These are phyloP conservation scores for Setomelanomma holmii DNA, from an alignment of 2,329 filamentous ascomycete species.

Conservation along the genomic window DNA sequence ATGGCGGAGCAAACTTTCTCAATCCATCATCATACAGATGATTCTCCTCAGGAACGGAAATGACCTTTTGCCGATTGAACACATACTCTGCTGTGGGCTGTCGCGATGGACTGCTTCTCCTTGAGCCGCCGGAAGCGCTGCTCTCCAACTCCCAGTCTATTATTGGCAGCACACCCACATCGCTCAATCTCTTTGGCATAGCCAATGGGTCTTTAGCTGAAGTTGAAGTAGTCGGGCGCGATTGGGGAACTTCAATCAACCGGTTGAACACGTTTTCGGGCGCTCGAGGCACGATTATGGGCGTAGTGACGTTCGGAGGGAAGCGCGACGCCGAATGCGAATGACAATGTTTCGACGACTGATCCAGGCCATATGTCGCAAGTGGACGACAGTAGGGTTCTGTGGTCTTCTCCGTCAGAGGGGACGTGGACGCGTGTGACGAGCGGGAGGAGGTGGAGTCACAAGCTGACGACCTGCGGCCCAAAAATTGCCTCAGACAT, in stretches of 20 bases:
- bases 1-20: conserved; percentile 32
- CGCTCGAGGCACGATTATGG: conserved; percentile 12
- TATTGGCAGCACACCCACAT: conserved; percentile 28
- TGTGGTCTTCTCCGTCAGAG: neutral
- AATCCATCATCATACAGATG: conserved; percentile 27
- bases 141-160: conserved; percentile 35
- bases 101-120: conserved; percentile 16
- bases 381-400: conserved; percentile 34
- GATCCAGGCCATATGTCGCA: conserved; percentile 37
- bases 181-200: conserved; percentile 19
- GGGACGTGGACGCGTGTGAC: conserved; percentile 2
- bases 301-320: conserved; percentile 22
- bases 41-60: conserved; percentile 32
- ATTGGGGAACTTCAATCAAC: conserved; percentile 23
- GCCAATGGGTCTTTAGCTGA: conserved; percentile 20
- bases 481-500: conserved; percentile 7
- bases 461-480: conserved; percentile 2
- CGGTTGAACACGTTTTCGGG: conserved; percentile 37
- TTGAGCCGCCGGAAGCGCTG: conserved; percentile 11
- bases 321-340: conserved; percentile 28
- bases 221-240: conserved; percentile 11
- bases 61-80: conserved; percentile 36
- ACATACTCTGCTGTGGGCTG: conserved; percentile 32
- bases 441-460: conserved; percentile 13
- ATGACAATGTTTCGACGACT: conserved; percentile 24